Percentiles rank a stretch among this genome's conserved stretches.
Conservation (phyloP, 176 grass and related monocot genomes). For the Zea luxurians region DNA sequence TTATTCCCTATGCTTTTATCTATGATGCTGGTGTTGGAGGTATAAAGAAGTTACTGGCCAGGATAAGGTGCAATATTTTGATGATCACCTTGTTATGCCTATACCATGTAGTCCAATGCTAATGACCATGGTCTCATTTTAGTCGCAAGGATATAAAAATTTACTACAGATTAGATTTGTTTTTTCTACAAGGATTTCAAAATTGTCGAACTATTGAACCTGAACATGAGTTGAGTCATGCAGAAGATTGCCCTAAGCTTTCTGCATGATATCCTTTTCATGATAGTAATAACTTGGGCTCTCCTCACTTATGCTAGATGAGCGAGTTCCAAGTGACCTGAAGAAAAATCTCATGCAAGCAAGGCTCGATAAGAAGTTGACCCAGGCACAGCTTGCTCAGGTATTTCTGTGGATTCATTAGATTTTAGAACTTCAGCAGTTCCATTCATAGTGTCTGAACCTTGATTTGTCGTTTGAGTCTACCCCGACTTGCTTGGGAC, state of each 20-base stretch:
- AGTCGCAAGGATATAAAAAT: not conserved
- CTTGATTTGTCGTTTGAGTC: too few species aligned
- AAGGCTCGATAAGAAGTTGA: conserved; percentile 93
- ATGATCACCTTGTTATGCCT: not conserved
- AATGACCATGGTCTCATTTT: not conserved
- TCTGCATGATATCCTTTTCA: not conserved
- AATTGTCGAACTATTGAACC: not conserved
- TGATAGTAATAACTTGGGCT: not conserved
- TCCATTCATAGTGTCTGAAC: not conserved
- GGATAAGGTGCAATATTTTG: not conserved
- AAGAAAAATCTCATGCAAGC: conserved; percentile 99
- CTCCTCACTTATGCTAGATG: conserved; percentile 48
- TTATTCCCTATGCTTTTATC: not conserved
- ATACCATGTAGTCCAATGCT: not conserved
- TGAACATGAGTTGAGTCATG: not conserved
- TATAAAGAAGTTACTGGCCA: not conserved
- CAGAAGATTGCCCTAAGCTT: not conserved
- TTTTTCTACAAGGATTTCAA: not conserved
- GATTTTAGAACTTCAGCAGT: not conserved
- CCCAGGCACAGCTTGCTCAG: conserved; percentile 98
- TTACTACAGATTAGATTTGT: not conserved
- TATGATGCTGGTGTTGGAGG: not conserved
- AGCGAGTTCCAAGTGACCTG: conserved; percentile 79
- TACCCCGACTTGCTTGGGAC: too few species aligned
- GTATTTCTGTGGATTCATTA: conserved; percentile 34